phyloP scores from a whole-genome alignment of 495 filamentous ascomycete genomes.

The Astrothelium macrocarpum region DNA sequence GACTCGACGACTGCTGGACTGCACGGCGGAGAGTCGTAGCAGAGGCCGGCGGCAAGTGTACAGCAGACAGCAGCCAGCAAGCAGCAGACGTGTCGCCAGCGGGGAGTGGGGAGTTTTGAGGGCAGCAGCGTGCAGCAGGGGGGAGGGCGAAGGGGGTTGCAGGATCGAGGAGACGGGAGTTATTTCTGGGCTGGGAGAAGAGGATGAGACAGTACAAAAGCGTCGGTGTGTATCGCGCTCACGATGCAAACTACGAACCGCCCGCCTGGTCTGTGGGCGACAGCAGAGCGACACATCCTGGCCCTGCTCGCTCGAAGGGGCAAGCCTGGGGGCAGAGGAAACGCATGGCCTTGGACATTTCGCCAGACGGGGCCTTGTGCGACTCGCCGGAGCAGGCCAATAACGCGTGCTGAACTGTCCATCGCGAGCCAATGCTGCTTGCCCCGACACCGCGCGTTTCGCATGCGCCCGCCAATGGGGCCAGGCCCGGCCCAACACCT shows the following conservation, averaged over 20 bases:
- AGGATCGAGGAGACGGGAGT: neutral
- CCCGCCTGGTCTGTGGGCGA: neutral
- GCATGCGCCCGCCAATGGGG: slow-evolving; percentile 1
- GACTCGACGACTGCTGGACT: neutral
- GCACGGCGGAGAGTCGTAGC: neutral
- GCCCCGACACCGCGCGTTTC: neutral
- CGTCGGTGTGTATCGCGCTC: neutral
- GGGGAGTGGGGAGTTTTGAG: neutral
- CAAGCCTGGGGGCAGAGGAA: neutral
- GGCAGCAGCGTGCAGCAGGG: neutral
- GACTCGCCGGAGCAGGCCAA: no score
- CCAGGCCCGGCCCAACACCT: neutral
- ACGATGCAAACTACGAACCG: neutral
- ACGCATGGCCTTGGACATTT: neutral
- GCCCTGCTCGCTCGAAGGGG: neutral
- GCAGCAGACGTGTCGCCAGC: neutral
- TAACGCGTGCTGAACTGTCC: no score
- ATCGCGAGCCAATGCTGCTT: slow-evolving; percentile 4
- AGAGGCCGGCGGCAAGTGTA: neutral
- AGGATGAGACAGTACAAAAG: slow-evolving; percentile 3
- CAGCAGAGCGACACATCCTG: neutral
- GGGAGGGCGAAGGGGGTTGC: neutral
- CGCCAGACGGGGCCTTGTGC: no score
- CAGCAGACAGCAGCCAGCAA: neutral
- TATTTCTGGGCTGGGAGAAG: neutral